A percentile compares a stretch with the other conserved stretches of the same genome.
phyloP scores from a whole-genome alignment of 2,329 filamentous ascomycete species.

The Penicillium sp. region DNA sequence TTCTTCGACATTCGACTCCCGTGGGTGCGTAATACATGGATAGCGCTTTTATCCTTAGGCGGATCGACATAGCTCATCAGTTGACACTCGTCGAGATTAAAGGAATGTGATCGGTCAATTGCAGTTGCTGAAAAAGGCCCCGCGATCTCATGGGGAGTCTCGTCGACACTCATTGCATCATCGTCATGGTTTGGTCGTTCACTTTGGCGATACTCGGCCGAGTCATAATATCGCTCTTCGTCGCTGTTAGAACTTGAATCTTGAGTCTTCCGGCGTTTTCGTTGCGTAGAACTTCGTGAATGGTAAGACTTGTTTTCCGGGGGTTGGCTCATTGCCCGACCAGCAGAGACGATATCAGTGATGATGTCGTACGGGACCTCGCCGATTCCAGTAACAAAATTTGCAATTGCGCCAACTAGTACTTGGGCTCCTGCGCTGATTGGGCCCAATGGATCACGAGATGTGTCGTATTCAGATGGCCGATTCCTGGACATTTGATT shows the following conservation, averaged over 20 bases:
- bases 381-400: slow-evolving; percentile 77
- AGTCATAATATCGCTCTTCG: not conserved
- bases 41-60: not conserved
- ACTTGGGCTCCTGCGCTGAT: slow-evolving; percentile 74
- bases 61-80: slow-evolving; percentile 10
- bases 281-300: not conserved
- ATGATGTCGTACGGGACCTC: slow-evolving; percentile 62
- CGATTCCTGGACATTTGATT: slow-evolving; percentile 44
- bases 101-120: slow-evolving; percentile 2
- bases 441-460: slow-evolving; percentile 75
- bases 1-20: slow-evolving; percentile 55
- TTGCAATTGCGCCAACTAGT: slow-evolving; percentile 77
- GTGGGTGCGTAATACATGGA: slow-evolving; percentile 13
- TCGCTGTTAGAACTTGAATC: slow-evolving; percentile 2
- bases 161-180: not conserved
- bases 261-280: not conserved
- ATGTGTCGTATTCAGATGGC: slow-evolving; percentile 69
- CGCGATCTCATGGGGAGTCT: not conserved
- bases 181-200: not conserved
- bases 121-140: not conserved
- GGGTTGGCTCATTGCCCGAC: slow-evolving; percentile 45
- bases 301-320: slow-evolving; percentile 52
- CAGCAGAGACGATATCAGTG: slow-evolving; percentile 53
- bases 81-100: slow-evolving; percentile 11
- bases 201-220: not conserved